Conservation (phyloP, 2,329 filamentous ascomycete genomes). For the Paecilomyces niveus region DNA sequence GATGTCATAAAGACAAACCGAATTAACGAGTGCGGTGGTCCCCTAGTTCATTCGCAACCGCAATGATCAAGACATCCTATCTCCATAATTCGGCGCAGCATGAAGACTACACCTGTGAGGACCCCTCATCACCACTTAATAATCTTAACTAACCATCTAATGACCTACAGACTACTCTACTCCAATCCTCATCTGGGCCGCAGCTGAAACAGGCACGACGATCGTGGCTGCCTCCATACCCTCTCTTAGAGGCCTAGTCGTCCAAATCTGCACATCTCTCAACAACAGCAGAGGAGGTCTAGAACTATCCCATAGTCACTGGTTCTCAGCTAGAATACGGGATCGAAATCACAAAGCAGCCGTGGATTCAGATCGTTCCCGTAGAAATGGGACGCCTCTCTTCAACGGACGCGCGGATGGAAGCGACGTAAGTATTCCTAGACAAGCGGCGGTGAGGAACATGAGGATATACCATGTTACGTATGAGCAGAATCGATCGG, state of each 20-base stretch:
- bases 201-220: slow-evolving; percentile 20
- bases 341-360: not conserved
- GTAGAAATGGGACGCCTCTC: not conserved
- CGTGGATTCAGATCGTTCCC: not conserved
- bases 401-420: not conserved
- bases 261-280: slow-evolving; percentile 1
- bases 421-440: not conserved
- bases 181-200: slow-evolving; percentile 17
- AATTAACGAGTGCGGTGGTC: not conserved
- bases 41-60: slow-evolving; percentile 12
- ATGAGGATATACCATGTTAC: not conserved
- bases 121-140: not conserved
- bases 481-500: not conserved
- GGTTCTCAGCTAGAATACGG: not conserved
- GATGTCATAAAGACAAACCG: not conserved
- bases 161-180: slow-evolving; percentile 9
- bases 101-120: slow-evolving; percentile 15
- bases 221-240: slow-evolving; percentile 23
- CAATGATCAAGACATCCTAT: slow-evolving; percentile 16
- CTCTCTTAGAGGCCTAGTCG: slow-evolving; percentile 20
- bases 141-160: not conserved
- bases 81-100: slow-evolving; percentile 13
- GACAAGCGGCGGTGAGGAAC: not conserved
- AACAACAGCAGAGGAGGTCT: not conserved
- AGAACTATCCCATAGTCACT: not conserved